Base-by-base conservation (phyloP, 192 early-diverging fungal species). In the Backusella tuberculispora region DNA sequence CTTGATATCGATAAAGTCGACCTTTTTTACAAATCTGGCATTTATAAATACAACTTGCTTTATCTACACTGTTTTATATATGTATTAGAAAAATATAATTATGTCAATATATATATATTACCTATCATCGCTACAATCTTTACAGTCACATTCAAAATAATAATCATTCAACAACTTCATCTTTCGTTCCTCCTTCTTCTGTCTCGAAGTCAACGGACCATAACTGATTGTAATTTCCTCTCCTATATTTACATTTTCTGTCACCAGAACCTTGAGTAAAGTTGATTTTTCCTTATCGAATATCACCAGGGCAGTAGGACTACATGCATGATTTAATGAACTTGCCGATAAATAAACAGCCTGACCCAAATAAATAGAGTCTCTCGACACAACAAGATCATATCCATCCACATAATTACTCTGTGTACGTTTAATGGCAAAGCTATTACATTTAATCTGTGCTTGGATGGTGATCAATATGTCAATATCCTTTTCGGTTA, bases 71-170 rank as follows among this genome's bases (percentile, higher is more conserved):
- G 8, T 53, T 66, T 24, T 2, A 26, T 13, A 67, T 37, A 0
- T 26, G 66, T 24, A 41, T 19, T n/a, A 38, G 1, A 0, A 66
- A 44, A 2, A 24, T 41, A 14, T 6, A 40, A 38, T 56, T 7
- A 5, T 13, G 24, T 0, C 13, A 37, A 66, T 40, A n/a, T 66
- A 26, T 68, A 1, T n/a, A n/a, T 7, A 44, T 46, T 69, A 69
- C 68, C 68, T 42, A 29, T 48, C 53, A 71, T 26, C 21, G 37
- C 3, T 29, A 19, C 45, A 66, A 4, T 63, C 60, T 38, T 45
- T 67, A 56, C 76, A 77, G 13, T 65, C 19, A 53, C 76, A 77
- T 4, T 77, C 64, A 50, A 77, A 77, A 29, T 73, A 66, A 44
- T 77, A 77, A 7, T 72, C 5, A 13, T 67, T 47, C 44, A 29